Conservation (phyloP, 2,329 filamentous ascomycete genomes). For the Beauveria rudraprayagi region DNA sequence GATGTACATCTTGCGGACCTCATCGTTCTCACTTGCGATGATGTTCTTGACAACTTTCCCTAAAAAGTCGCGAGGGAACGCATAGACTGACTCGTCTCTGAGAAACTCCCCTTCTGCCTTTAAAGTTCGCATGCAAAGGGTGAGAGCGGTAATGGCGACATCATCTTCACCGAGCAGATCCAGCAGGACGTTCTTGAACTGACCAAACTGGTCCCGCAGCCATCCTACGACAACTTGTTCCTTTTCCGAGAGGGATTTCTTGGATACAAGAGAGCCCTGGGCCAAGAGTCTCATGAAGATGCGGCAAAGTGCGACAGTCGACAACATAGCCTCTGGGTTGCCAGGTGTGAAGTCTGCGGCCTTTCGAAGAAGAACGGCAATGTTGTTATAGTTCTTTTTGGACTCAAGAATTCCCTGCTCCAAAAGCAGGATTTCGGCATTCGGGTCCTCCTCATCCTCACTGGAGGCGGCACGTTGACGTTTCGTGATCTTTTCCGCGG, state of each 20-base stretch:
- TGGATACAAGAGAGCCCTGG: conserved; percentile 60
- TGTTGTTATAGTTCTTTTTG: conserved; percentile 87
- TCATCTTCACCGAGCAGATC: conserved; percentile 53
- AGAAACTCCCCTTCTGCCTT: conserved; percentile 67
- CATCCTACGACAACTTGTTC: conserved; percentile 68
- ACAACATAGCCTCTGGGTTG: conserved; percentile 51
- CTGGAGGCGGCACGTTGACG: conserved; percentile 38
- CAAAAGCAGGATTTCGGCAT: conserved; percentile 62
- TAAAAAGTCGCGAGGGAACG: conserved; percentile 63
- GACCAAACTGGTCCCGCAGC: conserved; percentile 66
- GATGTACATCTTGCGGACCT: conserved; percentile 63
- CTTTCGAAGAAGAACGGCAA: conserved; percentile 59
- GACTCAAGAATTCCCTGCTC: conserved; percentile 79
- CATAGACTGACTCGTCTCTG: conserved; percentile 53
- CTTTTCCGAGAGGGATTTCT: conserved; percentile 59
- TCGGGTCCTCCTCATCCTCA: conserved; percentile 42
- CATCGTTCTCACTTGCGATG: conserved; percentile 48
- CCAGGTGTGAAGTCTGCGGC: conserved; percentile 40
- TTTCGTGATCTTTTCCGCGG: conserved; percentile 40
- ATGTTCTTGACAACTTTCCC: conserved; percentile 55
- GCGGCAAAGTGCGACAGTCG: conserved; percentile 74
- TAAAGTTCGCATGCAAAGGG: conserved; percentile 72
- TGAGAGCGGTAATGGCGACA: conserved; percentile 63
- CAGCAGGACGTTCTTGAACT: conserved; percentile 59
- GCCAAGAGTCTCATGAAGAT: conserved; percentile 77